A percentile compares a stretch with the other conserved stretches of the same genome.
phyloP scores from a whole-genome alignment of 2,329 filamentous ascomycete genomes.

The Colletotrichum theobromicola region DNA sequence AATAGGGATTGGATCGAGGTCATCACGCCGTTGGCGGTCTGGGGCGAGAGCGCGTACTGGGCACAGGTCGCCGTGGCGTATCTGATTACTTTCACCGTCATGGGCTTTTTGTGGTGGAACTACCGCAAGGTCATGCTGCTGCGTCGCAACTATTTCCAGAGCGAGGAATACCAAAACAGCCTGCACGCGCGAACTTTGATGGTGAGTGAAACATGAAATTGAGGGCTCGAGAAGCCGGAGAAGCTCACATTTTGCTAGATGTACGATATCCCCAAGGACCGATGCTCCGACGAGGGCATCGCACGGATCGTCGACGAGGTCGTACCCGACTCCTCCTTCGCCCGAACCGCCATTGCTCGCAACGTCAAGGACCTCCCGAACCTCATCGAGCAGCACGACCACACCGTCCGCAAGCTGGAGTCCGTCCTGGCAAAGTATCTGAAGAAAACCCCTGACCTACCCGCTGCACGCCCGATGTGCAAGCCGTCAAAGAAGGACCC shows the following conservation, averaged over 20 bases:
- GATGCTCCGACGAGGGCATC: constrained; percentile 85
- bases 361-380: constrained; percentile 91
- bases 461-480: constrained; percentile 77
- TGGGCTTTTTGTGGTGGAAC: constrained; percentile 87
- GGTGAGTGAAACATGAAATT: constrained; percentile 43
- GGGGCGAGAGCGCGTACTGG: constrained; percentile 57
- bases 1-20: constrained; percentile 55
- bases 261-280: constrained; percentile 81
- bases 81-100: constrained; percentile 76
- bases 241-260: constrained; percentile 60
- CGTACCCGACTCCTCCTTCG: constrained; percentile 78
- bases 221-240: neutral
- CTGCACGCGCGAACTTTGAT: constrained; percentile 77
- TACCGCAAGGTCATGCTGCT: constrained; percentile 76
- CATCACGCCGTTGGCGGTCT: constrained; percentile 65
- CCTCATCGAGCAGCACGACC: constrained; percentile 83
- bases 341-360: constrained; percentile 81
- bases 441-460: constrained; percentile 84
- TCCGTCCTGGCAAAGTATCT: constrained; percentile 86
- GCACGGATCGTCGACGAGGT: constrained; percentile 81
- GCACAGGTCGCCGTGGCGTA: constrained; percentile 64
- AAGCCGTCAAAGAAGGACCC: constrained; percentile 81
- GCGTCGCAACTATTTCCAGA: constrained; percentile 82
- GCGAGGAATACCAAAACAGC: constrained; percentile 85
- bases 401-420: constrained; percentile 82